phyloP scores from a whole-genome alignment of 129 eudicot species.

The Pulicaria dysenterica region DNA sequence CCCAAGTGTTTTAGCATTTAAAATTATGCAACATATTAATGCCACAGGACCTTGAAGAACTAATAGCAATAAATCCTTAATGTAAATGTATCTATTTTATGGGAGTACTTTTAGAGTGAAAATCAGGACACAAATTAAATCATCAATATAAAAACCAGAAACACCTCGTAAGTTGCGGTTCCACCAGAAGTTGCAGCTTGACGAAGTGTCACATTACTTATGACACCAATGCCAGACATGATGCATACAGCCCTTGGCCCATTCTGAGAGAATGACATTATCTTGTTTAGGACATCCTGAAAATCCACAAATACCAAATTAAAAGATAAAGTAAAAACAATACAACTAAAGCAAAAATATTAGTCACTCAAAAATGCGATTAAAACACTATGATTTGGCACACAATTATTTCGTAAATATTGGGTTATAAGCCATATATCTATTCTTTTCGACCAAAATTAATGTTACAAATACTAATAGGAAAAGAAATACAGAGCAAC shows the following conservation, averaged over 20 bases:
- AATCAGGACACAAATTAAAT: neutral
- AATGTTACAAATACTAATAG: too few species aligned
- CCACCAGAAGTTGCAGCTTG: conserved; percentile 95
- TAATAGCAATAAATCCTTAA: too few species aligned
- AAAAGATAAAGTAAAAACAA: neutral
- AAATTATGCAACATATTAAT: too few species aligned
- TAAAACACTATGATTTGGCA: neutral
- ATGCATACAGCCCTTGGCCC: conserved; percentile 88
- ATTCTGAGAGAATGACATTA: conserved; percentile 86
- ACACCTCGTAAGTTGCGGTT: conserved; percentile 89
- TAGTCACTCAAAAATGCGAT: neutral
- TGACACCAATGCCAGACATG: conserved; percentile 84
- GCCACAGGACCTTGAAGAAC: too few species aligned
- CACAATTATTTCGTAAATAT: too few species aligned
- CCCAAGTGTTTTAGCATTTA: too few species aligned
- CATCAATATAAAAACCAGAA: conserved; percentile 7
- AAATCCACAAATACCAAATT: conserved; percentile 14
- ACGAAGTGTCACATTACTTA: conserved; percentile 80
- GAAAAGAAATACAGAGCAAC: too few species aligned
- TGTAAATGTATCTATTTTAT: too few species aligned
- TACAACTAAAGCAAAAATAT: neutral
- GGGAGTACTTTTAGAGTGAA: too few species aligned
- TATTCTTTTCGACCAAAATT: too few species aligned
- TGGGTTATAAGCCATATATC: too few species aligned
- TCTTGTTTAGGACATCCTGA: conserved; percentile 76